Conservation (phyloP, 1,284 basidiomycete genomes). For the Sanghuangporus baumii region DNA sequence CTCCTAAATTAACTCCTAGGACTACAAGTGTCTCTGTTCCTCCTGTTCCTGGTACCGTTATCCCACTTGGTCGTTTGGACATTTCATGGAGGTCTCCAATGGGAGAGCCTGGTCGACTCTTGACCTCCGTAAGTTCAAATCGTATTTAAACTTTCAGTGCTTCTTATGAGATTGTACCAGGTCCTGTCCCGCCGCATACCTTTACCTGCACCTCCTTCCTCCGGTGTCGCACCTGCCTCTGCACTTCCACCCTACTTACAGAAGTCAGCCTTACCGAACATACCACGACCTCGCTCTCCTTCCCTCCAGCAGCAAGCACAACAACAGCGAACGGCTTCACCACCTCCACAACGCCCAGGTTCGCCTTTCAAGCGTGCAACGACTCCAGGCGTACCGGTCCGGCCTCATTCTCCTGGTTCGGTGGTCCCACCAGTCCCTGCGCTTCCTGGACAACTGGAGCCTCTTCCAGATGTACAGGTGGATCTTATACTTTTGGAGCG, state of each 20-base stretch:
- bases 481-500: conserved; percentile 52
- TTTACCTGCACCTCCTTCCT: conserved; percentile 32
- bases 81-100: conserved; percentile 78
- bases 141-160: not conserved
- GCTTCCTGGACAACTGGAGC: conserved; percentile 18
- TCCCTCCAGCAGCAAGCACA: conserved; percentile 36
- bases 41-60: conserved; percentile 58
- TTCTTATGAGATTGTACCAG: conserved; percentile 25
- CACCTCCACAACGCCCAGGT: conserved; percentile 39
- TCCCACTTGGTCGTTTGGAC: conserved; percentile 76
- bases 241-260: conserved; percentile 71
- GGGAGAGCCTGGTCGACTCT: conserved; percentile 74
- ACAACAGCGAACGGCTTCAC: conserved; percentile 32
- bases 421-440: conserved; percentile 18
- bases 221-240: conserved; percentile 39
- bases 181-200: conserved; percentile 72
- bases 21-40: conserved; percentile 38
- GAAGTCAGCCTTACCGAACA: conserved; percentile 34
- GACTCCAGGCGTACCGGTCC: conserved; percentile 29
- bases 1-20: conserved; percentile 39
- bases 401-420: conserved; percentile 45
- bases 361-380: conserved; percentile 50
- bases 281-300: conserved; percentile 48
- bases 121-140: conserved; percentile 55
- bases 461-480: conserved; percentile 42